Conservation (phyloP, 2,329 filamentous ascomycete genomes). For the Aspergillus latus region DNA sequence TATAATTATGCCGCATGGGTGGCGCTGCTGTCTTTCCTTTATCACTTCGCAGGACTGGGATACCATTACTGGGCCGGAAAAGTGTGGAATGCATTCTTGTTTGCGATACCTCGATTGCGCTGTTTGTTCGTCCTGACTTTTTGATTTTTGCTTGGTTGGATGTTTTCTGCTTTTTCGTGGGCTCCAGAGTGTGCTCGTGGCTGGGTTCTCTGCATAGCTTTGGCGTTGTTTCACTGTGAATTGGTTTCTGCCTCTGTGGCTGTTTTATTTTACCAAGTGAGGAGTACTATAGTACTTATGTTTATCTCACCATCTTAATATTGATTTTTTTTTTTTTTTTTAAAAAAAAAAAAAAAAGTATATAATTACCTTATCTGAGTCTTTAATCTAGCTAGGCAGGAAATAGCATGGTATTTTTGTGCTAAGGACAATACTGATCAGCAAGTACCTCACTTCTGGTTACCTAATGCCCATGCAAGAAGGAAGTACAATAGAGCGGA, state of each 20-base stretch:
- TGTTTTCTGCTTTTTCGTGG: not conserved
- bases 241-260: not conserved
- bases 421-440: not conserved
- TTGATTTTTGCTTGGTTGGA: not conserved
- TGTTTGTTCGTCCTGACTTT: not conserved
- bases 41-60: constrained; percentile 34
- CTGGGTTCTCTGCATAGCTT: constrained; percentile 12
- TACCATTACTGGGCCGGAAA: constrained; percentile 20
- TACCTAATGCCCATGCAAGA: too few relatives aligned
- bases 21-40: constrained; percentile 41
- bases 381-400: too few relatives aligned
- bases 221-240: constrained; percentile 7
- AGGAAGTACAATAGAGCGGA: too few relatives aligned
- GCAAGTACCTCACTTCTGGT: too few relatives aligned
- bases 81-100: constrained; percentile 18
- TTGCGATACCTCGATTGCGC: constrained; percentile 9
- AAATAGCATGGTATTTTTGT: too few relatives aligned
- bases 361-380: too few relatives aligned
- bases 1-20: constrained; percentile 39
- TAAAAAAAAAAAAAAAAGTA: too few relatives aligned
- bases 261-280: not conserved
- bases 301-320: constrained; percentile 5
- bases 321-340: too few relatives aligned
- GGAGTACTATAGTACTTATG: constrained; percentile 1
- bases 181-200: not conserved